Evolutionary conservation across 805 yeast genomes (phyloP), one percentile per base, ranked within the genome.

Genomic region (Candida nemodendra): DNA sequence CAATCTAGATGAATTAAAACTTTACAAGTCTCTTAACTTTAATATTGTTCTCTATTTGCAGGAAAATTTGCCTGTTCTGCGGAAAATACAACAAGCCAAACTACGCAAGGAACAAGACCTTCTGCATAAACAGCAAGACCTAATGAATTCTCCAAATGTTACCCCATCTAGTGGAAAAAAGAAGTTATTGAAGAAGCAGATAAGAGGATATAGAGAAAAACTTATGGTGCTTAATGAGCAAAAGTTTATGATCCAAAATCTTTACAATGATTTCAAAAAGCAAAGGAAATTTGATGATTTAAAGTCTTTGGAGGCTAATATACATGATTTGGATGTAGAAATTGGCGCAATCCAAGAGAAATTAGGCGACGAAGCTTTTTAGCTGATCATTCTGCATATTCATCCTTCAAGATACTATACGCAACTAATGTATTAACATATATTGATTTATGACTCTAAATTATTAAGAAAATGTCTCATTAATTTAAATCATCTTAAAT

Each of bases 171-270:
- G 15, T 9, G 25, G 18, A 2, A 34, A 22, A 5, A 65, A 68
- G 3, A 58, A 58, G 18, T 51, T 74, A 2, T 70, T 80, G 4
- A 71, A 74, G 50, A 64, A 60, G 34, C 74, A 80, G 45, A 73
- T 84, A 8, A 69, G 89, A 29, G 71, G 71, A 34, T 62, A 70
- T 18, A 63, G 93, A 31, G 91, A 88, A 48, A 81, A 83, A 47
- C 62, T 90, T 41, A 84, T 90, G 83, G 96, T 91, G 9, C 62
- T 88, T 54, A 82, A 82, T 43, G 98, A 90, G 56, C 98, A 90
- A 53, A 70, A 72, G 49, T 90, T 76, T 48, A 61, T 91, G 43
- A 79, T 91, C 3, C 76, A 78, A 41, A 71, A 77, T 12, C 76
- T 82, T 74, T 72, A 85, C 18, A 68, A 70, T 2, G 77, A 72